These are phyloP conservation scores for Trichoderma gracile DNA, from an alignment of 2,329 filamentous ascomycete species.

Conservation along the genomic window DNA sequence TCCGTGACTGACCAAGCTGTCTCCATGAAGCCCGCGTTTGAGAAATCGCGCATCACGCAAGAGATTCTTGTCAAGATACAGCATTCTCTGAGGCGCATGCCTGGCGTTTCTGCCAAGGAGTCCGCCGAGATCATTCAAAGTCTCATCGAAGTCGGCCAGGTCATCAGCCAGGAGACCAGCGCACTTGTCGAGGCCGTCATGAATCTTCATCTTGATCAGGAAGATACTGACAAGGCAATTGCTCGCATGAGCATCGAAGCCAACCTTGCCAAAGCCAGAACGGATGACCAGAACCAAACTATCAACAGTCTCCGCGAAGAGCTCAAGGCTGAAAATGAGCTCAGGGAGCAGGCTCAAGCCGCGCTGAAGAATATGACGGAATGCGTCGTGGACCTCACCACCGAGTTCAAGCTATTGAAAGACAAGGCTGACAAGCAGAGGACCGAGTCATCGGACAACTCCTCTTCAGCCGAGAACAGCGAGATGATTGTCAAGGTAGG, in stretches of 20 bases:
- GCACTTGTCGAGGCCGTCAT: slow-evolving; percentile 43
- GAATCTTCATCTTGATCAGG: slow-evolving; percentile 42
- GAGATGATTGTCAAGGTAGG: slow-evolving; percentile 38
- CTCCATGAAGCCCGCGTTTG: slow-evolving; percentile 38
- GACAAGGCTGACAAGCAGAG: slow-evolving; percentile 30
- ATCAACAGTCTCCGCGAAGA: slow-evolving; percentile 39
- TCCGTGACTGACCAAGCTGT: background rate
- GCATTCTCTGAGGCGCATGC: slow-evolving; percentile 44
- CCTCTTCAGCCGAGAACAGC: slow-evolving; percentile 27
- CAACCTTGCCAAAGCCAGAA: slow-evolving; percentile 40
- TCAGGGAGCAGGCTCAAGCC: slow-evolving; percentile 35
- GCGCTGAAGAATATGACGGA: slow-evolving; percentile 35
- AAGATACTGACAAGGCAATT: slow-evolving; percentile 43
- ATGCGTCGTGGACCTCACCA: slow-evolving; percentile 33
- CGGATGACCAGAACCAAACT: slow-evolving; percentile 38
- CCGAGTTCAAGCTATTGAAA: slow-evolving; percentile 37
- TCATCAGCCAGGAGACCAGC: slow-evolving; percentile 43
- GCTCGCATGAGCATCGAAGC: slow-evolving; percentile 44
- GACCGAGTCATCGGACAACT: slow-evolving; percentile 21
- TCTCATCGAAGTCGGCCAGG: slow-evolving; percentile 42
- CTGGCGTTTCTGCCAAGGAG: slow-evolving; percentile 40
- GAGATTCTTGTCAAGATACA: slow-evolving; percentile 43
- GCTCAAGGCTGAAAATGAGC: slow-evolving; percentile 37
- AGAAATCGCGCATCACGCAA: slow-evolving; percentile 39
- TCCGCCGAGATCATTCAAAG: slow-evolving; percentile 39